Conservation (phyloP, 2,329 filamentous ascomycete species). For the Fusarium sp. region DNA sequence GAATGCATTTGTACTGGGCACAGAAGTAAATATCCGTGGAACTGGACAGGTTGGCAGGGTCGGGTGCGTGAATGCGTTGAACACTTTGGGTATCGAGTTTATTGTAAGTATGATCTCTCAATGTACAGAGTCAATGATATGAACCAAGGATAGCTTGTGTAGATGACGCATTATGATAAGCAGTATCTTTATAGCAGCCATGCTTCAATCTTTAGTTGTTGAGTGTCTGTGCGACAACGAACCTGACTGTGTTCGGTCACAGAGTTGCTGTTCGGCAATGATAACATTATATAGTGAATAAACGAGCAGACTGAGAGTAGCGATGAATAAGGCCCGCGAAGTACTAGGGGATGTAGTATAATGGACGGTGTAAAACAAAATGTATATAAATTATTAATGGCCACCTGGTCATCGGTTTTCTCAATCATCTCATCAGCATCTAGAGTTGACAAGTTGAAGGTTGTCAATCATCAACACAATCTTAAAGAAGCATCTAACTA, state of each 20-base stretch:
- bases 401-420: too few species aligned
- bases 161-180: constrained; percentile 10
- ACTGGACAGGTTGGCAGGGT: constrained; percentile 13
- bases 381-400: constrained; percentile 3
- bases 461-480: not conserved
- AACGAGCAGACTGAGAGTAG: not conserved
- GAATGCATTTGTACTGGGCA: constrained; percentile 39
- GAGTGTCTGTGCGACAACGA: not conserved
- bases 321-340: not conserved
- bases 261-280: not conserved
- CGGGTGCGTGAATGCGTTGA: constrained; percentile 26
- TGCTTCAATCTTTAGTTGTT: not conserved
- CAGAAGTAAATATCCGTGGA: constrained; percentile 29
- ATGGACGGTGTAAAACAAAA: not conserved
- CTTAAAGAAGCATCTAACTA: not conserved
- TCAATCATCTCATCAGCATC: not conserved
- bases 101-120: constrained; percentile 34
- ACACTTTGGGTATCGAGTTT: constrained; percentile 32
- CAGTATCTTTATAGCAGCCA: not conserved
- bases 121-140: constrained; percentile 27
- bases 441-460: not conserved
- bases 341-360: not conserved
- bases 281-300: not conserved
- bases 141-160: constrained; percentile 14
- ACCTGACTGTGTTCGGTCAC: not conserved